phyloP scores from a whole-genome alignment of 169 alveolate genomes.

The Cryptosporidium felis region DNA sequence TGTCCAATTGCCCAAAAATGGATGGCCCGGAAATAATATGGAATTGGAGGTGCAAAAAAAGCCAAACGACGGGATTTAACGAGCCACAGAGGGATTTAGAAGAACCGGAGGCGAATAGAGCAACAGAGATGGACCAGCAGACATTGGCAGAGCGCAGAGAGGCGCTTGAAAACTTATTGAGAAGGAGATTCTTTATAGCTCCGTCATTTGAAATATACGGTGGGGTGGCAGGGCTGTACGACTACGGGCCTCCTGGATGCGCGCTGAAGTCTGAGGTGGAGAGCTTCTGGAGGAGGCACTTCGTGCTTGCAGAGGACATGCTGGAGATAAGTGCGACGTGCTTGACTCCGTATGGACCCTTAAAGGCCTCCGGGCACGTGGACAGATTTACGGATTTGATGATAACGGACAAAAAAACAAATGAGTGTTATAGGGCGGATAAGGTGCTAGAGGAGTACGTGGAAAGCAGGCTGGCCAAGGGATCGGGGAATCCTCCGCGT shows the following conservation, averaged over 20 bases:
- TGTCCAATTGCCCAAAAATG: too few relatives aligned
- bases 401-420: constrained; percentile 91
- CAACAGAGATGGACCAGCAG: background rate
- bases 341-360: constrained; percentile 92
- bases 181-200: constrained; percentile 90
- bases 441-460: constrained; percentile 78
- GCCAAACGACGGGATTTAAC: too few relatives aligned
- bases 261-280: constrained; percentile 93
- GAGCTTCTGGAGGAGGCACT: constrained; percentile 95
- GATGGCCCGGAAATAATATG: too few relatives aligned
- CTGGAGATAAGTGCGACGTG: constrained; percentile 90
- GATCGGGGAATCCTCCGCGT: constrained; percentile 45
- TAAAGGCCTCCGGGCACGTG: constrained; percentile 97
- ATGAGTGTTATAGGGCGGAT: constrained; percentile 89
- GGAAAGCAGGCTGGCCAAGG: constrained; percentile 55
- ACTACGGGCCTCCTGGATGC: constrained; percentile 97
- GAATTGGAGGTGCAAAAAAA: too few relatives aligned
- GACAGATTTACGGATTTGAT: constrained; percentile 96
- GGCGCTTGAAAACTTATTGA: constrained; percentile 87
- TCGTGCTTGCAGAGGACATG: constrained; percentile 95
- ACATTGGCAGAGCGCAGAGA: constrained; percentile 10
- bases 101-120: too few relatives aligned
- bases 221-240: constrained; percentile 96
- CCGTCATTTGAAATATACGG: constrained; percentile 95
- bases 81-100: too few relatives aligned